Evolutionary conservation across 2,329 filamentous ascomycete species (phyloP), one percentile per base, ranked within the genome.

Genomic region (Epichloe bromicola): DNA sequence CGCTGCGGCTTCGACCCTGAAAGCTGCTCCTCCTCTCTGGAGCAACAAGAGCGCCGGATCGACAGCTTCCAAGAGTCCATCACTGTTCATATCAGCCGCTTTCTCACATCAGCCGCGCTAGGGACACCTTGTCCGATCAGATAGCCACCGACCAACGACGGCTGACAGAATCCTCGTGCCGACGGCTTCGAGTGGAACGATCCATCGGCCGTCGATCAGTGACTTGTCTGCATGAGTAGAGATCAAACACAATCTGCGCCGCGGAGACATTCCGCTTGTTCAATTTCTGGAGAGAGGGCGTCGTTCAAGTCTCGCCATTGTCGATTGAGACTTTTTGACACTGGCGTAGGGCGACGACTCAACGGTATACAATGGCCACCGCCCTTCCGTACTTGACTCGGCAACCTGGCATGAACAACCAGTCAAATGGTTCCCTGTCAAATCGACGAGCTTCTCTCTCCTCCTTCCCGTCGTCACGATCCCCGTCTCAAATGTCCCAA

Each of bases 381-480:
- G 65, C 67, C 46, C 61, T 70, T 56, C 69, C 74, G 50, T 70
- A 69, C 57, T 62, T 71, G 54, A 64, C 67, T 54, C 68, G 72
- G 58, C 68, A 60, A 43, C 56, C 58, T 46, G 60, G 60, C 62
- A 65, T 69, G 59, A 69, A 59, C 49, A 61, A 60, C 30, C 62
- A 57, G 53, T 55, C 61, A 54, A 67, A 66, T 61, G 61, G 57
- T 55, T 64, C 62, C 36, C 50, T 60, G 48, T 54, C 60, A 42
- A 61, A 61, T 41, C 63, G 63, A 58, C 68, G 74, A 60, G 74
- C 76, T 41, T 85, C 82, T n/a, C 68, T 85, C 46, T 78, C 80
- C 26, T 84, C 81, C 41, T 80, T 83, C 60, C 77, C 80, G 53
- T 74, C 76, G 11, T 78, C 79, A 48, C 72, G 77, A 52, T 76